Base-by-base conservation (phyloP, 306 rosid species). In the Rosa persica region DNA sequence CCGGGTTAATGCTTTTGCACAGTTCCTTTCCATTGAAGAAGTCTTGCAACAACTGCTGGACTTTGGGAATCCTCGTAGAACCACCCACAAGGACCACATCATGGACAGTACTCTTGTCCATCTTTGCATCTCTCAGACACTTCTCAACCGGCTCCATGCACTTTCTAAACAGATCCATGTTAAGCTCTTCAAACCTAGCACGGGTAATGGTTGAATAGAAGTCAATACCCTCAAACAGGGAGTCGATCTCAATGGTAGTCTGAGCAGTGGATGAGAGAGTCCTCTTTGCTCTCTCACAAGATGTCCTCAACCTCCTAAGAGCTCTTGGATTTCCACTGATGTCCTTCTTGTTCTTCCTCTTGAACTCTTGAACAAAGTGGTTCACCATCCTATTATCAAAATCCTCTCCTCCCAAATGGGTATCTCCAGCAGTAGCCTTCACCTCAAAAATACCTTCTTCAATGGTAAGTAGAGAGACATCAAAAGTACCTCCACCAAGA, bases 371-470 rank as follows among this genome's bases (percentile, higher is more conserved):
- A 0, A 92, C 97, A 80, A 90, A 92, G 44, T 92, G 94, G 60
- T 85, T 92, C 77, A 92, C 94, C 92, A 91, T 88, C 68, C 92
- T 88, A 25, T 89, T 91, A 62, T 89, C 92, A 5, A 91, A 89
- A 65, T 91, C 94, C 81, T 91, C 97, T n/a, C 97, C 94, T n/a
- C 97, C 97, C 40, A 92, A 87, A 30, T 92, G 97, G 6, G 94
- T 92, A 19, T 92, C 93, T 22, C 94, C 97, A 16, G 93, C 97
- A 3, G 94, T 92, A 34, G 94, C 88, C 76, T 90, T 90, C 5
- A 90, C 94, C 71, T 88, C 94, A 12, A 90, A 92, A 27, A 92
- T 88, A 16, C 93, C 91, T 76, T 90, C 93, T 74, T 92, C 94
- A 72, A 92, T 87, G 25, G 97, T 88, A 12, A 90, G 89, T 3